phyloP scores from a whole-genome alignment of 108 stramenopile genomes.

The Fistulifera solaris region DNA sequence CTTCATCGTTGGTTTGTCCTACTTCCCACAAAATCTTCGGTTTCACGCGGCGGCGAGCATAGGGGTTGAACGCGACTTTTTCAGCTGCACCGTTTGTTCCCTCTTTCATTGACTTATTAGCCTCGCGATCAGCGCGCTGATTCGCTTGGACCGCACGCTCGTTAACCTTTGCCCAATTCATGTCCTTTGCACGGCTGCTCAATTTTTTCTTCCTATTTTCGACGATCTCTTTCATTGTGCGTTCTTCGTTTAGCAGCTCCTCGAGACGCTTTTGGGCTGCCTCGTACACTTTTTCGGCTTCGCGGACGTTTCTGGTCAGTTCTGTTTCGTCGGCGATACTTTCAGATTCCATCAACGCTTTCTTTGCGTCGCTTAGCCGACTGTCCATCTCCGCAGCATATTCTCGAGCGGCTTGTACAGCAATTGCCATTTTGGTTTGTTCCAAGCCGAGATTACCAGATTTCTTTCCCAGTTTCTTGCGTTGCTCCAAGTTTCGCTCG shows the following conservation, averaged over 20 bases:
- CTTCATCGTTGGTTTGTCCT: conserved; percentile 42
- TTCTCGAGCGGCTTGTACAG: conserved; percentile 62
- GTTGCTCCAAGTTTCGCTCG: conserved; percentile 49
- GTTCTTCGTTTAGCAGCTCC: conserved; percentile 40
- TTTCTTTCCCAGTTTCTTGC: conserved; percentile 56
- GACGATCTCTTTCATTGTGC: conserved; percentile 35
- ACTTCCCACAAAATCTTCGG: conserved; percentile 89
- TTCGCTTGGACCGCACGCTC: conserved; percentile 60
- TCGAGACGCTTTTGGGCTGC: conserved; percentile 37
- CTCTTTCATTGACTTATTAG: conserved; percentile 42
- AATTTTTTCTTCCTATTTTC: conserved; percentile 44
- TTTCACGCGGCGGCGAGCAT: conserved; percentile 77
- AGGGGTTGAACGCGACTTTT: conserved; percentile 62
- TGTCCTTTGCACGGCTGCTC: conserved; percentile 42
- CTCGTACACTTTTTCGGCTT: conserved; percentile 29
- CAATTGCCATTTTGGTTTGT: conserved; percentile 64
- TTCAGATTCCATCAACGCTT: conserved; percentile 27
- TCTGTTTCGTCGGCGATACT: conserved; percentile 19
- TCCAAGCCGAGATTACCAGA: conserved; percentile 63
- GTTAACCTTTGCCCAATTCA: conserved; percentile 82
- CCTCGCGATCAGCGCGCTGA: conserved; percentile 57
- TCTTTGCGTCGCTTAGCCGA: conserved; percentile 42
- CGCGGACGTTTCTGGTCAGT: conserved; percentile 18
- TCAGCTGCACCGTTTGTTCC: conserved; percentile 24
- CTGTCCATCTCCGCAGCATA: conserved; percentile 32